Base-by-base conservation (phyloP, 208 protist genomes). In the Acanthamoeba lenticulata region DNA sequence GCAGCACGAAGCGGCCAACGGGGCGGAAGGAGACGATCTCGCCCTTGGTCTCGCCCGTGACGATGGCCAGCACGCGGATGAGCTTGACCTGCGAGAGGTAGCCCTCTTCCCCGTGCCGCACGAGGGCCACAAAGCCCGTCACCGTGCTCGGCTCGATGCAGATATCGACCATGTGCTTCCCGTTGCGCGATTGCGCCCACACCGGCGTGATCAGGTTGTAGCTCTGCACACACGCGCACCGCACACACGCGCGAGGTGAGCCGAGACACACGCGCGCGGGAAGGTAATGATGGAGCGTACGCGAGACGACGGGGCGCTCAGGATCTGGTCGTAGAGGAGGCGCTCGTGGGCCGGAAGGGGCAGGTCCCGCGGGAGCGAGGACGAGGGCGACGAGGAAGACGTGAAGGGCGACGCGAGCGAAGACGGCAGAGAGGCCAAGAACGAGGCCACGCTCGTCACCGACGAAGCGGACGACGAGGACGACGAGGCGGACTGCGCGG, bases 51-150 rank as follows among this genome's bases (percentile, higher is more conserved):
- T 89, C 81, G 38, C 81, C 81, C 34, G 81, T 89, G 42, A 89
- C 81, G 38, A 89, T 89, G 81, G 47, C 81, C 81, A 89, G 45
- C 81, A 89, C 81, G 44, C 81, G 44, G 45, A 89, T 89, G 44
- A 89, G 81, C 81, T 89, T 89, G 32, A 89, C 81, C 81, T 89
- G 81, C 81, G 81, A 89, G 21, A 62, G 38, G 34, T 45, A 34
- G 81, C 81, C 81, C 34, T 89, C 81, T 9, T 89, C 81, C 17
- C 81, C 81, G 52, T 89, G 81, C 15, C 81, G 81, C 29, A 89
- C 81, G 17, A 89, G 52, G n/a, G 52, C 81, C 5, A 89, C 81
- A 42, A 89, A 89, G 38, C 81, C 81, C 29, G 81, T 62, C 42
- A 89, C 52, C n/a, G 38, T 89, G 81, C 81, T 65, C 44, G 52